A percentile compares a stretch with the other conserved stretches of the same genome.
These are phyloP conservation scores for Fusarium hostae DNA, from an alignment of 2,329 filamentous ascomycete genomes.

Conservation along the genomic window DNA sequence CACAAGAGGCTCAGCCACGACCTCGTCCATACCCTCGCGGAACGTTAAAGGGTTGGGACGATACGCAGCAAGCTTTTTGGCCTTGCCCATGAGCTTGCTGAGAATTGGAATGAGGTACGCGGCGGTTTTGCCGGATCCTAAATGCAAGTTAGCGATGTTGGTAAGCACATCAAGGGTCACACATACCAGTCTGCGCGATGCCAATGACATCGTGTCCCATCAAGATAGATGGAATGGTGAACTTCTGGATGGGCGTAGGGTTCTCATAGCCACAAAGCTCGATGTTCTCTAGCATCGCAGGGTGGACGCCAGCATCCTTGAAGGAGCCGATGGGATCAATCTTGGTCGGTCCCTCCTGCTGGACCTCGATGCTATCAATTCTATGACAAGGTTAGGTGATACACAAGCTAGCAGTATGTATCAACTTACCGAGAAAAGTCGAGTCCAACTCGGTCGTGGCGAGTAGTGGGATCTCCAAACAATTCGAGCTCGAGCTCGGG, in stretches of 20 bases:
- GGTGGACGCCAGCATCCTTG: constrained; percentile 83
- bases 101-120: constrained; percentile 91
- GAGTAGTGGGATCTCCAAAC: constrained; percentile 70
- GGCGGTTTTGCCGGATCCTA: constrained; percentile 95
- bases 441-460: constrained; percentile 63
- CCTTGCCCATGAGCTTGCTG: constrained; percentile 95
- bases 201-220: constrained; percentile 85
- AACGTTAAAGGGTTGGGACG: constrained; percentile 74
- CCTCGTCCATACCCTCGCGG: constrained; percentile 57
- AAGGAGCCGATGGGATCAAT: constrained; percentile 69
- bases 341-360: constrained; percentile 65
- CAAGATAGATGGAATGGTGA: constrained; percentile 82
- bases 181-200: constrained; percentile 84
- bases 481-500: constrained; percentile 78
- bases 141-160: constrained; percentile 10
- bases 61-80: constrained; percentile 83
- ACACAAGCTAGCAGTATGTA: constrained; percentile 23
- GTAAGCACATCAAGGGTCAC: not conserved
- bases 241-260: constrained; percentile 90
- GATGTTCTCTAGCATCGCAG: constrained; percentile 82
- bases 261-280: constrained; percentile 73
- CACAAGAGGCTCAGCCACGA: constrained; percentile 87
- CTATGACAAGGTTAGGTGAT: constrained; percentile 52
- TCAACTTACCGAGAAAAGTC: constrained; percentile 69
- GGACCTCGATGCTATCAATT: constrained; percentile 64